phyloP scores from a whole-genome alignment of 371 early-diverging fungal genomes.

The Lichtheimia hyalospora region DNA sequence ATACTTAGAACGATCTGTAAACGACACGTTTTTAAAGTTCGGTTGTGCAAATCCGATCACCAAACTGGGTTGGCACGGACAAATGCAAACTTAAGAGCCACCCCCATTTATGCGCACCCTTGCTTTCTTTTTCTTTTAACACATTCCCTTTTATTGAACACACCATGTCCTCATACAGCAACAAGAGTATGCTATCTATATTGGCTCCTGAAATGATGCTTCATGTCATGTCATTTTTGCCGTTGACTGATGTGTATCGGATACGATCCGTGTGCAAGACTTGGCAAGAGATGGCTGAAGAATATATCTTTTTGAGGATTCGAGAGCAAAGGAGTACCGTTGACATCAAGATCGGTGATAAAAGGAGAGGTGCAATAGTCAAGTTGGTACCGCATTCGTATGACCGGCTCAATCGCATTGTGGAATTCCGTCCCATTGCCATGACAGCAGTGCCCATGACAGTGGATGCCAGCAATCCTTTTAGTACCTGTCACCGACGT shows the following conservation, averaged over 20 bases:
- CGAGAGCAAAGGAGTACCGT: conserved; percentile 18
- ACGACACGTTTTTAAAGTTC: too few relatives aligned
- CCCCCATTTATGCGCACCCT: conserved; percentile 2
- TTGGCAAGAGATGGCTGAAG: conserved; percentile 29
- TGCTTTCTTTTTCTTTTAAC: not conserved
- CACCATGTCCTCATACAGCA: not conserved
- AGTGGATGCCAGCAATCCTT: conserved; percentile 6
- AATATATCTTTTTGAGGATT: conserved; percentile 33
- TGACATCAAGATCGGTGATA: conserved; percentile 29
- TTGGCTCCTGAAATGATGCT: conserved; percentile 38
- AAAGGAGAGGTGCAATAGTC: conserved; percentile 8
- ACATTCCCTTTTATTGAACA: too few relatives aligned
- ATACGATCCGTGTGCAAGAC: conserved; percentile 26
- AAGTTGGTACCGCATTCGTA: conserved; percentile 24
- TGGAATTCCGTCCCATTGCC: conserved; percentile 36
- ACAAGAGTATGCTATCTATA: not conserved
- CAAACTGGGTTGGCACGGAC: too few relatives aligned
- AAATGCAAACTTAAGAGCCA: too few relatives aligned
- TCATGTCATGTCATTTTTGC: conserved; percentile 32
- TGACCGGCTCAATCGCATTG: conserved; percentile 31
- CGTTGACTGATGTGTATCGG: conserved; percentile 33
- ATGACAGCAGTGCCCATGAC: not conserved
- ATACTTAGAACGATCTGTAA: too few relatives aligned
- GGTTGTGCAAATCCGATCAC: too few relatives aligned
- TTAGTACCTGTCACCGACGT: conserved; percentile 24